Evolutionary conservation across 306 rosid genomes (phyloP), one percentile per base, ranked within the genome.

Genomic region (Oxytropis ochrocephala): DNA sequence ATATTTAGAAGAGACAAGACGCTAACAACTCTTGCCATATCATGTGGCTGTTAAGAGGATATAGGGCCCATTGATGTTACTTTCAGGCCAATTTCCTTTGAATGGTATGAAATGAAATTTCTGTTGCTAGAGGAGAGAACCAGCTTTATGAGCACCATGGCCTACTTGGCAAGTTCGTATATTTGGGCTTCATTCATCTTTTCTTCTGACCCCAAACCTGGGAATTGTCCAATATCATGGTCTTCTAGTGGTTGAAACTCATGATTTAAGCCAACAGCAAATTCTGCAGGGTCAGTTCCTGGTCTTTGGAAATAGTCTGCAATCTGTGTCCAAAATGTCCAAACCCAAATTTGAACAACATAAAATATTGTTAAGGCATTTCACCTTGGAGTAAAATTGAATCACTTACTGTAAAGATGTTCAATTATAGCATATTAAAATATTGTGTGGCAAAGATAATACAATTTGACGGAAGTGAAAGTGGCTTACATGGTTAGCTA

Each of bases 141-240:
- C 72, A 17, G 43, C 69, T 36, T 72, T 64, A 32, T 30, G 69
- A 64, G 49, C 70, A 57, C 67, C 14, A 12, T 54, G 35, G 27
- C 51, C 50, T 70, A 84, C 56, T 72, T 69, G 27, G 77, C 63
- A 74, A 81, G 85, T 76, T 81, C 84, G 64, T 64, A 55, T 14
- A 78, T 71, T 24, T 60, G 73, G n/a, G 58, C 64, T 38, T 80
- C 81, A 7, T 73, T 75, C 13, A 65, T 73, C 54, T 72, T 75
- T 12, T 67, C 73, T 75, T 59, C 67, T 18, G 81, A 42, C 49
- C 74, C 84, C 77, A 85, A 50, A 52, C 86, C 94, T 8, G 91
- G 87, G 67, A 88, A 90, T 56, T 86, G 96, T 56, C 98, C 97
- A 42, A 93, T 90, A 72, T 88, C 96, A 61, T 90, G 89, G 35